A percentile compares a stretch with the other conserved stretches of the same genome.
Conservation (phyloP, 352 stramenopile species). For the Aphanomyces invadans region DNA sequence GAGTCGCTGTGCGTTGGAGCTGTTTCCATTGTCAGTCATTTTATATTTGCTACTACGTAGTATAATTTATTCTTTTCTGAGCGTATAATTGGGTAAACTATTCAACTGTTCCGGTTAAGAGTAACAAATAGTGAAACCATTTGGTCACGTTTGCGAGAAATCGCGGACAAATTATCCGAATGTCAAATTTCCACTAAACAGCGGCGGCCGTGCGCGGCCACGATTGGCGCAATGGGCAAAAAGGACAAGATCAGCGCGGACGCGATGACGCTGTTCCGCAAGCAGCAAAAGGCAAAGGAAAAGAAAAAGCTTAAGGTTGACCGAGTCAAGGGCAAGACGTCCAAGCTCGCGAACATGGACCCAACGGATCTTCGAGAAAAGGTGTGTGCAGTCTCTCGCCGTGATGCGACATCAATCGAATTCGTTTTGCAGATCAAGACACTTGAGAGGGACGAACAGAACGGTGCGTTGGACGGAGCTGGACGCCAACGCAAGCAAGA, state of each 20-base stretch:
- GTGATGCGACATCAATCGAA: neutral
- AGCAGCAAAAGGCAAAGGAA: slow-evolving; percentile 23
- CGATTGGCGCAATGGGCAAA: neutral
- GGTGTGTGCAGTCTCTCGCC: neutral
- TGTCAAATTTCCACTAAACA: no score
- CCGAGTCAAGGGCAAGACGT: slow-evolving; percentile 6
- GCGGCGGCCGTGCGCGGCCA: neutral
- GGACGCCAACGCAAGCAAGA: slow-evolving; percentile 18
- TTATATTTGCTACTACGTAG: no score
- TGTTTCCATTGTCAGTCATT: no score
- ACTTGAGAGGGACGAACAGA: slow-evolving; percentile 16
- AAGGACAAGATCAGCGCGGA: slow-evolving; percentile 22
- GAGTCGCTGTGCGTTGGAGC: no score
- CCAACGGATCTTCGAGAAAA: slow-evolving; percentile 5
- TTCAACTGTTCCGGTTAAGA: no score
- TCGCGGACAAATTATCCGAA: no score
- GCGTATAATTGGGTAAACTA: no score
- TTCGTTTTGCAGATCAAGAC: slow-evolving; percentile 6
- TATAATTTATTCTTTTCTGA: no score
- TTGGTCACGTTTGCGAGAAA: no score
- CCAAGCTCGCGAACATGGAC: neutral
- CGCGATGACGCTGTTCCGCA: slow-evolving; percentile 10
- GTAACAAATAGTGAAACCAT: no score
- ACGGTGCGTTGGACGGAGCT: slow-evolving; percentile 9
- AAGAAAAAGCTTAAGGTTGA: slow-evolving; percentile 19